Base-by-base conservation (phyloP, 495 filamentous ascomycete species). In the Penicillium bialowiezense region DNA sequence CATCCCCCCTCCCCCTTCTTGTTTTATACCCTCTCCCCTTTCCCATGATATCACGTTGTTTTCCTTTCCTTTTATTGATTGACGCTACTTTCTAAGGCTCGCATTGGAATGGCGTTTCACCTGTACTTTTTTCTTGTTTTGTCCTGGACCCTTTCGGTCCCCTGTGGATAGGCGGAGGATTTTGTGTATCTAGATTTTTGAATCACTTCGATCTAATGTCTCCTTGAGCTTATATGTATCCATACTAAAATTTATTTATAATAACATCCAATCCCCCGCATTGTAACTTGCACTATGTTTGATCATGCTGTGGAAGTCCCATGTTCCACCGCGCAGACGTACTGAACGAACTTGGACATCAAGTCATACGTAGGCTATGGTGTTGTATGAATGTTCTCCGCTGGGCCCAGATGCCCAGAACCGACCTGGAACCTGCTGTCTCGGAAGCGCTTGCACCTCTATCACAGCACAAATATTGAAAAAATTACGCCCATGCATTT, bases 41-140 rank as follows among this genome's bases (percentile, higher is more conserved):
- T 51, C 52, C 44, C 42, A 59, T 56, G 56, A 61, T 65, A 47
- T 60, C 45, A 63, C 54, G 54, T 40, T 58, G 38, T 31, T 52
- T 50, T 54, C 33, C 31, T 54, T 48, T 49, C 17, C 43, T 50
- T 44, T 59, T 58, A 54, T 62, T 62, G 56, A 64, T 66, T 70
- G 58, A 69, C 51, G 66, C 60, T 47, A 50, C 47, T 45, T 41
- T 41, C 52, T 56, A 64, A 50, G 67, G 59, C 56, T 67, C 60
- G 67, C 70, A 73, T 73, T 63, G 68, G 59, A 47, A 51, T 60
- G 70, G 70, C 65, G 70, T 73, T 72, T 37, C 40, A 37, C 53
- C 51, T 41, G 53, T 58, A 55, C 54, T 52, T 44, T 44, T 54
- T 55, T 45, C 39, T 35, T 43, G 24, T 31, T 60, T 51, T 56